Conservation (phyloP, 108 stramenopile genomes). For the Mediolabrus comicus region DNA sequence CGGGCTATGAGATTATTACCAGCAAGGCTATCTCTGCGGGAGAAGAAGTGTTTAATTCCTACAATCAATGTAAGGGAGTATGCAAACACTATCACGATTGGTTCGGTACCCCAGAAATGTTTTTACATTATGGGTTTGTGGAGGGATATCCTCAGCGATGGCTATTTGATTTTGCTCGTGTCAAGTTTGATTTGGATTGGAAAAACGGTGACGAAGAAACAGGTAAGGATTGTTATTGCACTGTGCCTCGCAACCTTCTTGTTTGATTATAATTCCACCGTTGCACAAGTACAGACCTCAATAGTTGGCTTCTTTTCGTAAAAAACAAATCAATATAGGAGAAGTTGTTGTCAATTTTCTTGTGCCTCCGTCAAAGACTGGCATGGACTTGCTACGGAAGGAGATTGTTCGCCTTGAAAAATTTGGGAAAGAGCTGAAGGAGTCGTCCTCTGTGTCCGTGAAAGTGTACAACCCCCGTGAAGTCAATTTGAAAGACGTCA, state of each 20-base stretch:
- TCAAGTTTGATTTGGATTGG: slow-evolving; percentile 41
- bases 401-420: slow-evolving; percentile 17
- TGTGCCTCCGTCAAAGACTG: slow-evolving; percentile 34
- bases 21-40: slow-evolving; percentile 52
- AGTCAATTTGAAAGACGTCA: not conserved
- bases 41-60: slow-evolving; percentile 65
- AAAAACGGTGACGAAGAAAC: slow-evolving; percentile 17
- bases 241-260: too few relatives aligned
- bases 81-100: slow-evolving; percentile 34
- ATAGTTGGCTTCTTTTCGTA: not conserved
- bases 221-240: too few relatives aligned
- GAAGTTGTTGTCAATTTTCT: slow-evolving; percentile 32
- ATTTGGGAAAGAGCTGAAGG: not conserved
- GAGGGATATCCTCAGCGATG: slow-evolving; percentile 76
- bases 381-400: slow-evolving; percentile 19
- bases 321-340: not conserved
- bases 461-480: too few relatives aligned
- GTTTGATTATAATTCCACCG: too few relatives aligned
- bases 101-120: slow-evolving; percentile 66
- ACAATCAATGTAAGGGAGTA: slow-evolving; percentile 61
- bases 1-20: slow-evolving; percentile 22
- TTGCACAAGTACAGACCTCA: not conserved
- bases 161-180: slow-evolving; percentile 48
- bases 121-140: slow-evolving; percentile 78
- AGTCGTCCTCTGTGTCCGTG: not conserved